Evolutionary conservation across 495 filamentous ascomycete species (phyloP), one percentile per base, ranked within the genome.

Genomic region (Immersiella caudata): DNA sequence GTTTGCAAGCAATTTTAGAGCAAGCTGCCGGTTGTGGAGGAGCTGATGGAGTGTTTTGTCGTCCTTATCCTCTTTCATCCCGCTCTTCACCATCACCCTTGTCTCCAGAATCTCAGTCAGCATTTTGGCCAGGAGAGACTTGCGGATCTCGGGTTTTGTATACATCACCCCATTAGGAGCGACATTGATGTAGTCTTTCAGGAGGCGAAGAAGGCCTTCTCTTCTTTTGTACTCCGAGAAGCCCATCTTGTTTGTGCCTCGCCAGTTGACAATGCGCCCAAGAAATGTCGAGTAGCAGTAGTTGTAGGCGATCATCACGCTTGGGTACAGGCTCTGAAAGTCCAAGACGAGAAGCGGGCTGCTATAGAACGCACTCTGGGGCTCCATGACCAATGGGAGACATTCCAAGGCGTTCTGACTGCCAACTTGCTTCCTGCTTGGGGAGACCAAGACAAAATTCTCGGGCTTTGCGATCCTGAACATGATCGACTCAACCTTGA

Each of bases 221-320:
- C 91, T 83, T 64, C 96, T 85, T 64, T 88, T 79, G 79, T 94
- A 97, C 64, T 97, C 89, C 49, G 86, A 84, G 71, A 99, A 96
- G 0, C 95, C 95, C 90, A 99, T 91, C 79, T 99, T 99, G 79
- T 95, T 94, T 57, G 87, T 88, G 18, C 93, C 93, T 26, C 92
- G 86, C 95, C 94, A 97, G 71, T 85, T 85, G 24, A 88, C 85
- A 33, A 94, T 87, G 57, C 95, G 87, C 2, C 95, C 95, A 8
- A 99, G 85, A 69, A 93, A 99, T 0, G 95, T 99, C 0, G 95
- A 98, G 76, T 99, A 99, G 80, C 95, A 99, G 79, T 97, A 97
- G 75, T 99, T 99, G 79, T 99, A 97, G 0, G 95, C 95, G 71
- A 99, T 97, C 93, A 99, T 98, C 57, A 98, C 89, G 73, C 93